phyloP scores from a whole-genome alignment of 495 filamentous ascomycete genomes.

The Penicillium pancosmium region DNA sequence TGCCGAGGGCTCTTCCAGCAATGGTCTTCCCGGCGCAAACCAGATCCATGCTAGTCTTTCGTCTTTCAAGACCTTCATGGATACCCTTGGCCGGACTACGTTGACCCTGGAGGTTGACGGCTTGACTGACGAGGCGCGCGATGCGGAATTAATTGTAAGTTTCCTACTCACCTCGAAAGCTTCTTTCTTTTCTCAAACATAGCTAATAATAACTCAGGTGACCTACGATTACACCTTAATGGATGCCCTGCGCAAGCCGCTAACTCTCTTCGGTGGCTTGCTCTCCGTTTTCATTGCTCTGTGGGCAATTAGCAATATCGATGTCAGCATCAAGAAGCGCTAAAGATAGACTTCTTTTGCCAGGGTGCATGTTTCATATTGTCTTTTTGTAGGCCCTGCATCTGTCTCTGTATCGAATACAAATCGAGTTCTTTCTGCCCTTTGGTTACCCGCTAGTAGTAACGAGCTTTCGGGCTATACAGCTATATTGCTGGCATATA shows the following conservation, averaged over 20 bases:
- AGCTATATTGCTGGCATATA: no score
- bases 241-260: slow-evolving; percentile 81
- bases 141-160: slow-evolving; percentile 72
- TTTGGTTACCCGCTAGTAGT: background rate
- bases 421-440: slow-evolving; percentile 3
- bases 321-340: slow-evolving; percentile 67
- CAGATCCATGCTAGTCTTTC: slow-evolving; percentile 54
- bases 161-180: background rate
- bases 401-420: slow-evolving; percentile 13
- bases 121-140: slow-evolving; percentile 83
- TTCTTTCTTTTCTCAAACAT: slow-evolving; percentile 1
- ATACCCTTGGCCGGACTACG: slow-evolving; percentile 85
- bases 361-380: slow-evolving; percentile 24
- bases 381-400: slow-evolving; percentile 19
- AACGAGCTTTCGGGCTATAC: background rate
- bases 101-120: slow-evolving; percentile 81
- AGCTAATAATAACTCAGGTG: slow-evolving; percentile 39
- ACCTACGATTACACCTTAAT: slow-evolving; percentile 82
- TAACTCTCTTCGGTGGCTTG: slow-evolving; percentile 77
- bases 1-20: slow-evolving; percentile 39
- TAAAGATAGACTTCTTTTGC: slow-evolving; percentile 22
- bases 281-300: slow-evolving; percentile 72
- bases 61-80: slow-evolving; percentile 84
- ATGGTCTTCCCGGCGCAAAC: slow-evolving; percentile 38
- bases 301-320: slow-evolving; percentile 77